A percentile compares a stretch with the other conserved stretches of the same genome.
Conservation (phyloP, 352 stramenopile species). For the Saprolegnia parasitica region DNA sequence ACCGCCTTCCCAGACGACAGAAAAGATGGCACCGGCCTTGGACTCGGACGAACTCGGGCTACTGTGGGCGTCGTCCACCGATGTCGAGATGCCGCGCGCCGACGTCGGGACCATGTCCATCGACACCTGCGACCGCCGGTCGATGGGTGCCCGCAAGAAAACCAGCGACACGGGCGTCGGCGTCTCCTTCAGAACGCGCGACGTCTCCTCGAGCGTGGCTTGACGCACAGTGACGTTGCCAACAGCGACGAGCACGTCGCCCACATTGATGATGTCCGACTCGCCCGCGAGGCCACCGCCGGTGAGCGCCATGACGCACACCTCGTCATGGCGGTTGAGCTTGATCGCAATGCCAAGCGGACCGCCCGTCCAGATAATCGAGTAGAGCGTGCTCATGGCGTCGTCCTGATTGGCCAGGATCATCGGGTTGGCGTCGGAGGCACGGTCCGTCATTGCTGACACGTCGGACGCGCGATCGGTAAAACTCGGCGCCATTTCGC, state of each 20-base stretch:
- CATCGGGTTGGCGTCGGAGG: background rate
- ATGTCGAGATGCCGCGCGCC: too few relatives aligned
- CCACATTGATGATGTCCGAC: constrained; percentile 28
- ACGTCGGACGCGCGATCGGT: background rate
- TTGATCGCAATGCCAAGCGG: constrained; percentile 82
- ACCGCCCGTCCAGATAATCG: constrained; percentile 70
- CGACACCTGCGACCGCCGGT: constrained; percentile 3
- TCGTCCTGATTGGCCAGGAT: too few relatives aligned
- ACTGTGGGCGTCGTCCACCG: background rate
- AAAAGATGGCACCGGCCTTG: constrained; percentile 14
- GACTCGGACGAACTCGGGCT: background rate
- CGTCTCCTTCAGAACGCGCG: constrained; percentile 16
- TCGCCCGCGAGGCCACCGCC: constrained; percentile 21
- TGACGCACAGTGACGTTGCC: constrained; percentile 22
- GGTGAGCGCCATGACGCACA: constrained; percentile 29
- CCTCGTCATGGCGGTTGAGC: constrained; percentile 24
- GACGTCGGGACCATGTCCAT: background rate
- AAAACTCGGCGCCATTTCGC: background rate
- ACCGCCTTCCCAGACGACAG: constrained; percentile 29
- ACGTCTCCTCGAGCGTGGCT: constrained; percentile 18
- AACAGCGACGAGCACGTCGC: constrained; percentile 22
- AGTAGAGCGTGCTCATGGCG: constrained; percentile 40
- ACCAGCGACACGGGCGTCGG: constrained; percentile 27
- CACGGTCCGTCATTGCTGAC: constrained; percentile 2
- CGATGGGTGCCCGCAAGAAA: constrained; percentile 15